phyloP scores from a whole-genome alignment of 495 filamentous ascomycete genomes.

The Talaromyces proteolyticus region DNA sequence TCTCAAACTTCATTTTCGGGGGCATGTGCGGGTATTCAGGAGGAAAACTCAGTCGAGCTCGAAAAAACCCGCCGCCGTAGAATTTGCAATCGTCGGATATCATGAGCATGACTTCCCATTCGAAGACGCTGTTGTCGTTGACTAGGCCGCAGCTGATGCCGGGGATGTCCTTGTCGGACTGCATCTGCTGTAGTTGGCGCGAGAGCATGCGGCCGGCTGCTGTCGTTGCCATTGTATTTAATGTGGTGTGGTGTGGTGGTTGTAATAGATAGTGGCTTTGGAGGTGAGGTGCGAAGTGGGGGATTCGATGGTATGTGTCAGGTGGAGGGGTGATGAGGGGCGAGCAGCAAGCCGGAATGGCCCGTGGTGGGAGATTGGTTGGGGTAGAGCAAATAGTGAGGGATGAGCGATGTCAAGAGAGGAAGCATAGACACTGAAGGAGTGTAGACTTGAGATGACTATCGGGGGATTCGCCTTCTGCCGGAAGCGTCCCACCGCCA shows the following conservation, averaged over 20 bases:
- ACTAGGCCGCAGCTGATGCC: slow-evolving; percentile 91
- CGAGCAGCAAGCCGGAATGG: too few relatives aligned
- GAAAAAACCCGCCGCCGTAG: slow-evolving; percentile 93
- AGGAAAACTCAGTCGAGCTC: slow-evolving; percentile 73
- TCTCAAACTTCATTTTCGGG: slow-evolving; percentile 86
- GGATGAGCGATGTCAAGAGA: too few relatives aligned
- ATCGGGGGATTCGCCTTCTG: too few relatives aligned
- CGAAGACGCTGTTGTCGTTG: slow-evolving; percentile 82
- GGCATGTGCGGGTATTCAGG: slow-evolving; percentile 82
- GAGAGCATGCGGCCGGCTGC: slow-evolving; percentile 69
- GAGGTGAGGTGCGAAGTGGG: too few relatives aligned
- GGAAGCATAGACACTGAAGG: too few relatives aligned
- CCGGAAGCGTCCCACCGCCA: not conserved
- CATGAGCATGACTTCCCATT: slow-evolving; percentile 99
- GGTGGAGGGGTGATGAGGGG: too few relatives aligned
- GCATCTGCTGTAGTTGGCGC: slow-evolving; percentile 90
- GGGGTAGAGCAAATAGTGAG: too few relatives aligned
- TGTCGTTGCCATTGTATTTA: slow-evolving; percentile 39
- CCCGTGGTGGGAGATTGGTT: too few relatives aligned
- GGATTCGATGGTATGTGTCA: too few relatives aligned
- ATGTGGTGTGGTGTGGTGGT: not conserved
- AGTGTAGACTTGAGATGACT: too few relatives aligned
- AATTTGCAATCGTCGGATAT: slow-evolving; percentile 93
- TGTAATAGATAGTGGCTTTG: too few relatives aligned
- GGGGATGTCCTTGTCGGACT: slow-evolving; percentile 82